Conservation (phyloP, 257 asterid species). For the Salvia splendens region DNA sequence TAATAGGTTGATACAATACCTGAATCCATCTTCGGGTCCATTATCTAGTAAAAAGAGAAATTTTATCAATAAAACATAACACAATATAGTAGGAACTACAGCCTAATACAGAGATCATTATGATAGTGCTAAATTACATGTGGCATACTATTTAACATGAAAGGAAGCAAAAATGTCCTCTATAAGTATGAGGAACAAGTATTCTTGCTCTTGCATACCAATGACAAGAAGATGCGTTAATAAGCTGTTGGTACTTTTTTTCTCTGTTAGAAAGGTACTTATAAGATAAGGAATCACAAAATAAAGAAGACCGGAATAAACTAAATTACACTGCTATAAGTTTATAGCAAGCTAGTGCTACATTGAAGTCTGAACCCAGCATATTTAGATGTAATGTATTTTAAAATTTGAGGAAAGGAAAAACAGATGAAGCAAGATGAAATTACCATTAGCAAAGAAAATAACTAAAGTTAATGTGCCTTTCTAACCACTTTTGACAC, state of each 20-base stretch:
- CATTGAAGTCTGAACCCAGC: neutral
- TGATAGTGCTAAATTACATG: neutral
- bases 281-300: neutral
- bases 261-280: neutral
- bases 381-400: neutral
- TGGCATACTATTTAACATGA: neutral
- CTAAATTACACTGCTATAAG: neutral
- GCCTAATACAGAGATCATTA: constrained; percentile 14
- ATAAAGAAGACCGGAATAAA: neutral
- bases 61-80: constrained; percentile 32
- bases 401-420: neutral
- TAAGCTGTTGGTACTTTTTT: neutral
- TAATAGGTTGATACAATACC: constrained; percentile 90
- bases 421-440: neutral
- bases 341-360: neutral
- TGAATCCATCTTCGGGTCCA: constrained; percentile 99
- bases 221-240: constrained; percentile 18
- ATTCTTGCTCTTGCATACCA: constrained; percentile 15
- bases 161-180: neutral
- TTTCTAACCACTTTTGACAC: neutral
- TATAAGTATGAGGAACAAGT: constrained; percentile 18
- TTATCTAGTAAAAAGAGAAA: constrained; percentile 59
- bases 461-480: neutral
- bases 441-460: neutral
- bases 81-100: constrained; percentile 20